phyloP scores from a whole-genome alignment of 2,329 filamentous ascomycete genomes.

The Ustulina deusta region DNA sequence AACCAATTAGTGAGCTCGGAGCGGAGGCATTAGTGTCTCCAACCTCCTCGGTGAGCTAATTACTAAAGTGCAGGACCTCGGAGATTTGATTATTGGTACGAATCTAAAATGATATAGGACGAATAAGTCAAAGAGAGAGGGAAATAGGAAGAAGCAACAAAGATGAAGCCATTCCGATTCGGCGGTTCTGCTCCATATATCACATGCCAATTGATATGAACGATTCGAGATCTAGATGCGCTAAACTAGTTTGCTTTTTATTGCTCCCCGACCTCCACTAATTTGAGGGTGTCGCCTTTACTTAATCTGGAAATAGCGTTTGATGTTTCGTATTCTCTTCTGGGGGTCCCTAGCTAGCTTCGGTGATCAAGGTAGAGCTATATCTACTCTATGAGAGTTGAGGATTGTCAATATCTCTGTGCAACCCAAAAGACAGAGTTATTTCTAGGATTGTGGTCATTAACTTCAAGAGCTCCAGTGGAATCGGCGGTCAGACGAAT shows the following conservation, averaged over 20 bases:
- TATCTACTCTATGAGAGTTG: not conserved
- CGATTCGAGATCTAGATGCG: not conserved
- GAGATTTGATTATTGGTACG: not conserved
- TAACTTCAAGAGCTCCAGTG: not conserved
- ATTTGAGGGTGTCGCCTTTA: not conserved
- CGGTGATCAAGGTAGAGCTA: not conserved
- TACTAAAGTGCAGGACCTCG: too few relatives aligned
- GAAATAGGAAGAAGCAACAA: not conserved
- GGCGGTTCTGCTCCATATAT: not conserved
- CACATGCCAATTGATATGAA: not conserved
- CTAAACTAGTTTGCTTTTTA: not conserved
- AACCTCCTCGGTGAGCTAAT: not conserved
- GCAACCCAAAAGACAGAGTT: not conserved
- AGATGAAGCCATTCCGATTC: not conserved
- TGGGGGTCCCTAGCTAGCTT: constrained; percentile 3
- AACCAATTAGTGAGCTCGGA: not conserved
- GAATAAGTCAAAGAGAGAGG: not conserved
- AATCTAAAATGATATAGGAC: not conserved
- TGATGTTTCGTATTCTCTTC: not conserved
- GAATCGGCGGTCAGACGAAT: not conserved
- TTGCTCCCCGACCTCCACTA: not conserved
- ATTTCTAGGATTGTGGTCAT: not conserved
- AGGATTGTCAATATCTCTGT: not conserved
- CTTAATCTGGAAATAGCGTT: constrained; percentile 6
- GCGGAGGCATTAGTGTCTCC: not conserved